These are phyloP conservation scores for Calonectria crousiana DNA, from an alignment of 2,329 filamentous ascomycete species.

Conservation along the genomic window DNA sequence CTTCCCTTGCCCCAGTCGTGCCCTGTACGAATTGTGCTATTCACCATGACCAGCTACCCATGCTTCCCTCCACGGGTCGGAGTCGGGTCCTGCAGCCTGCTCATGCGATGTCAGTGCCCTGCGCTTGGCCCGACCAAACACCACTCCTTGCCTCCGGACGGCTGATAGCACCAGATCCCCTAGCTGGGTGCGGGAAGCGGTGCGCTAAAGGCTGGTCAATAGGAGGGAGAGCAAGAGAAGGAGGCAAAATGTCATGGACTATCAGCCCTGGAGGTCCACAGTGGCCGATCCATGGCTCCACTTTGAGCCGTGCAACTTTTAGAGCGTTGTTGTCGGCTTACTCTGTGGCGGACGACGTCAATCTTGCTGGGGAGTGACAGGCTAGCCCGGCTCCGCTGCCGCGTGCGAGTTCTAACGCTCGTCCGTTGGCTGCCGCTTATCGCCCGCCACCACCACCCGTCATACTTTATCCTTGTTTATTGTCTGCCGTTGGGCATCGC, in stretches of 20 bases:
- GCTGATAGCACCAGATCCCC: not conserved
- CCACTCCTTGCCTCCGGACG: not conserved
- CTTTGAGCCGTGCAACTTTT: constrained; percentile 23
- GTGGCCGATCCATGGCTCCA: constrained; percentile 21
- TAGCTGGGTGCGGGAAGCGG: not conserved
- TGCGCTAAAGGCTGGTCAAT: not conserved
- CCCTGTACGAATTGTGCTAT: not conserved
- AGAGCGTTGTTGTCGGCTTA: constrained; percentile 18
- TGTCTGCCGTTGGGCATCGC: constrained; percentile 19
- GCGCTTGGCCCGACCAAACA: not conserved
- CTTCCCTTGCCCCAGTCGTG: not conserved
- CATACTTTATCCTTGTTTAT: not conserved
- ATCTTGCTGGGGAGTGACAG: constrained; percentile 5
- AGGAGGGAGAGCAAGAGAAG: not conserved
- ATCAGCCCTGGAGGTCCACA: constrained; percentile 19
- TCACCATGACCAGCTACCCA: constrained; percentile 1
- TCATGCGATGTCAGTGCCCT: not conserved
- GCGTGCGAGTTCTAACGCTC: not conserved
- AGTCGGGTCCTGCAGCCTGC: not conserved
- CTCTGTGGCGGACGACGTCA: constrained; percentile 28
- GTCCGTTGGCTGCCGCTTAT: not conserved
- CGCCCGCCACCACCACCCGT: not conserved
- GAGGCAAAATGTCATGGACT: not conserved
- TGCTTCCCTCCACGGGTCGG: constrained; percentile 1
- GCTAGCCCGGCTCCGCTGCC: constrained; percentile 8